Conservation (phyloP, 2,329 filamentous ascomycete species). For the Hypoxylon sp. region DNA sequence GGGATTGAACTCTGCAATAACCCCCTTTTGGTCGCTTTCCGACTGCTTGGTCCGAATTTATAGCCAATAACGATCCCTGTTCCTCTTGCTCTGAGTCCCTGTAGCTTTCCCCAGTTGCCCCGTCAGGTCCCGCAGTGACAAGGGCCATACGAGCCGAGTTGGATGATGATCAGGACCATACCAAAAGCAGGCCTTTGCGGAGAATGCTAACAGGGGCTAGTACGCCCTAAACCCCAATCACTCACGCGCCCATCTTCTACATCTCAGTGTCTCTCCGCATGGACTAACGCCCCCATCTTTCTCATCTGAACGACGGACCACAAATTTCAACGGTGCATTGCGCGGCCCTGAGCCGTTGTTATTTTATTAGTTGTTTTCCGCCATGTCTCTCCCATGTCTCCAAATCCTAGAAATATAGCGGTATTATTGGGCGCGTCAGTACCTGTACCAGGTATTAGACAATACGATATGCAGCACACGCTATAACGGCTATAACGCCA, state of each 20-base stretch:
- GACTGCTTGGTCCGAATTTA: conserved; percentile 36
- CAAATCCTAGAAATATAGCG: conserved; percentile 35
- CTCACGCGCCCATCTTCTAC: conserved; percentile 48
- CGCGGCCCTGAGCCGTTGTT: conserved; percentile 38
- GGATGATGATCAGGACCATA: conserved; percentile 42
- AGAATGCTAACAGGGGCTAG: conserved; percentile 23
- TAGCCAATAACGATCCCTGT: conserved; percentile 48
- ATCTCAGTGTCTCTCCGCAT: conserved; percentile 46
- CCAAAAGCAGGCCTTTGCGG: conserved; percentile 29
- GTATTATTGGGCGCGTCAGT: conserved; percentile 37
- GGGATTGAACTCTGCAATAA: conserved; percentile 43
- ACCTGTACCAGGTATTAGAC: conserved; percentile 30
- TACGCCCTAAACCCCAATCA: conserved; percentile 45
- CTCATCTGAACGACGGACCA: conserved; percentile 43
- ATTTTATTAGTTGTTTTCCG: conserved; percentile 46
- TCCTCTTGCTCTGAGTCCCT: conserved; percentile 42
- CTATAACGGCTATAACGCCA: conserved; percentile 40
- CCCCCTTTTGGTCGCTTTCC: conserved; percentile 42
- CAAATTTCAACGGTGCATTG: conserved; percentile 44
- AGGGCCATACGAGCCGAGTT: conserved; percentile 45
- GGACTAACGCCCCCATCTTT: conserved; percentile 38
- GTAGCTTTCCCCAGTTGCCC: conserved; percentile 45
- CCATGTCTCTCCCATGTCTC: conserved; percentile 38
- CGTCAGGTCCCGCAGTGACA: conserved; percentile 48
- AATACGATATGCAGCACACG: conserved; percentile 34